A percentile compares a stretch with the other conserved stretches of the same genome.
phyloP scores from a whole-genome alignment of 2,329 filamentous ascomycete species.

The Colletotrichum shisoi region DNA sequence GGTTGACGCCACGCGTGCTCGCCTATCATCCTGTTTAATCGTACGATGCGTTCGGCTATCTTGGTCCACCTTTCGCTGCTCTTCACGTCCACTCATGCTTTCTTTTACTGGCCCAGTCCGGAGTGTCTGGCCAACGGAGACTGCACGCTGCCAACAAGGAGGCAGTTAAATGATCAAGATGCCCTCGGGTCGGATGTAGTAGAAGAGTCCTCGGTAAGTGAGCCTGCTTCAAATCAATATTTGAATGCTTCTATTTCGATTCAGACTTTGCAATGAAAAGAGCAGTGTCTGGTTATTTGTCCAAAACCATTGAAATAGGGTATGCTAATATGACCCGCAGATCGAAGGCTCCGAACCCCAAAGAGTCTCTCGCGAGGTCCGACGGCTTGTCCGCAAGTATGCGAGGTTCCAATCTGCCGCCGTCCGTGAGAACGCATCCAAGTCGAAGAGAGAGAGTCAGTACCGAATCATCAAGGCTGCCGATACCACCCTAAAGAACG shows the following conservation, averaged over 20 bases:
- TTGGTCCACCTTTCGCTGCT: slow-evolving; percentile 60
- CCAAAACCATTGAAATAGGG: neutral
- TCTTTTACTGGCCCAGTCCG: slow-evolving; percentile 56
- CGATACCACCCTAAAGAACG: slow-evolving; percentile 56
- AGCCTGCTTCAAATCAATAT: too few species aligned
- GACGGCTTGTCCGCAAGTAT: slow-evolving; percentile 54
- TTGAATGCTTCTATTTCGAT: neutral
- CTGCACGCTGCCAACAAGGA: slow-evolving; percentile 43
- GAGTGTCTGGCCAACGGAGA: slow-evolving; percentile 43
- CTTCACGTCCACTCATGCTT: slow-evolving; percentile 56
- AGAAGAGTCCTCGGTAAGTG: slow-evolving; percentile 15
- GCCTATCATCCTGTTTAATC: slow-evolving; percentile 32
- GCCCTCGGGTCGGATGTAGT: slow-evolving; percentile 20
- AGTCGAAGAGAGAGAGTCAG: slow-evolving; percentile 53
- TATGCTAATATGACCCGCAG: slow-evolving; percentile 42
- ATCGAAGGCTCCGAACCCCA: slow-evolving; percentile 46
- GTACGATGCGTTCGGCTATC: slow-evolving; percentile 54
- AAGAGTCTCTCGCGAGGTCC: slow-evolving; percentile 51
- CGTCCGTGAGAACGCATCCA: slow-evolving; percentile 20
- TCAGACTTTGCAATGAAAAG: neutral
- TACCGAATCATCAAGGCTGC: slow-evolving; percentile 59
- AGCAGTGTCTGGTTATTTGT: neutral
- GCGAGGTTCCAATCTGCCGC: slow-evolving; percentile 44
- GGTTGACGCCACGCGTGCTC: neutral
- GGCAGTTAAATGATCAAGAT: slow-evolving; percentile 30